Conservation (phyloP, 495 filamentous ascomycete species). For the Lophiostoma macrostomum region DNA sequence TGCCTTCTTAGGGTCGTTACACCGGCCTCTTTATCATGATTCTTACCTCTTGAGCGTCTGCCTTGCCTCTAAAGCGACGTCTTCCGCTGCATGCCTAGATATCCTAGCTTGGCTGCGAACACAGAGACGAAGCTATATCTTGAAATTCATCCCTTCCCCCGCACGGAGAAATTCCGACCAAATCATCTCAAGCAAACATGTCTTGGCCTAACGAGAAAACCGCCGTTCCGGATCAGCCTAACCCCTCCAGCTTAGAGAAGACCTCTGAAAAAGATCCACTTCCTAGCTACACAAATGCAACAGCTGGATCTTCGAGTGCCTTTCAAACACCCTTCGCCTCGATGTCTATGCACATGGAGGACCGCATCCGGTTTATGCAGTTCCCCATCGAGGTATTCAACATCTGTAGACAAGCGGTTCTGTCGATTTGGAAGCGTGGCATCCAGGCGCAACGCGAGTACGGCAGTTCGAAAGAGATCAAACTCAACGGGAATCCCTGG, state of each 20-base stretch:
- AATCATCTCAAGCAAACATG: not conserved
- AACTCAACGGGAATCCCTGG: slow-evolving; percentile 3
- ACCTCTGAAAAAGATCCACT: not conserved
- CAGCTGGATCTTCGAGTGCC: not conserved
- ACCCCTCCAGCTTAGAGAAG: too few relatives aligned
- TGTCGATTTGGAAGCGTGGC: not conserved
- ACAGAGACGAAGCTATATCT: too few relatives aligned
- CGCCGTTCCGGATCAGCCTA: not conserved
- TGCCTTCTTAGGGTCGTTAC: too few relatives aligned
- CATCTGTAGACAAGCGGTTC: not conserved
- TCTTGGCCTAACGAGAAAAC: not conserved
- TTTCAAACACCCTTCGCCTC: slow-evolving; percentile 13
- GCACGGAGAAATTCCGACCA: too few relatives aligned
- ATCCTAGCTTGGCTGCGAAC: too few relatives aligned
- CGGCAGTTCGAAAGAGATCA: slow-evolving; percentile 4
- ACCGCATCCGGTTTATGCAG: slow-evolving; percentile 11
- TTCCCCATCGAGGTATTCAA: slow-evolving; percentile 8
- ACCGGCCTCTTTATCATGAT: too few relatives aligned
- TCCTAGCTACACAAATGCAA: not conserved
- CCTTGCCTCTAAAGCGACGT: too few relatives aligned
- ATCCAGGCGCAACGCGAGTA: slow-evolving; percentile 5
- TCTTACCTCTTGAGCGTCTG: too few relatives aligned
- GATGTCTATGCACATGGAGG: slow-evolving; percentile 10
- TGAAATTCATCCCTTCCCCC: too few relatives aligned
- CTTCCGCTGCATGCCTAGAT: too few relatives aligned